Evolutionary conservation across 768 basidiomycete genomes (phyloP), one percentile per base, ranked within the genome.

Genomic region (Xerocomellus dryophilus): DNA sequence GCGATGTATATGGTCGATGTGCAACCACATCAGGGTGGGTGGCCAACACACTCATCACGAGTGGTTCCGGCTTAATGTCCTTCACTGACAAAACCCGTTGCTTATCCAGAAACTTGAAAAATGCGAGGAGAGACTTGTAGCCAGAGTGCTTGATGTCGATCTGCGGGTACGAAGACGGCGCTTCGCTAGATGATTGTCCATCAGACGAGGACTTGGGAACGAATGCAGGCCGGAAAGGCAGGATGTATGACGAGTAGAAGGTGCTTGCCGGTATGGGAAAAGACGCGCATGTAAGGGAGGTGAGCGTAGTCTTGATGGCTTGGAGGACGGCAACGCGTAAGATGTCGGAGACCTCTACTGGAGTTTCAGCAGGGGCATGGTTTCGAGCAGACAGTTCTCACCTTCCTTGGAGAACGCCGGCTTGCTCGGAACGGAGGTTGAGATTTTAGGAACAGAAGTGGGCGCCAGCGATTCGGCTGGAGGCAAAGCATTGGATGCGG

Each of bases 101-200:
- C 66, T 95, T 95, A 56, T 91, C 89, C 17, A 80, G 75, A 17
- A 80, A 64, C 66, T 89, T 93, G 62, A 97, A 77, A 74, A 96
- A 94, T 1, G 85, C 78, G 2, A 85, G 79, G 18, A 95, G 77
- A 10, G 90, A 90, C 70, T 94, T 97, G 74, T 85, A 81, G 2
- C 79, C 78, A 1, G 90, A 93, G 10, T 85, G 78, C 61, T 88
- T 93, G 68, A 95, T 86, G 60, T 81, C 89, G 53, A 88, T 79
- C 39, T 56, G 76, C 42, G 63, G 80, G 35, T 70, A 75, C 56
- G 60, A 75, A 14, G 66, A 68, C 59, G 67, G 65, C 46, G 14
- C 36, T 21, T 52, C 50, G 27, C 38, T 39, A 49, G 50, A 66
- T 50, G 52, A 18, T 43, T 56, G 41, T 39, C 45, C 57, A 43